Evolutionary conservation across 2,329 filamentous ascomycete genomes (phyloP).

Genomic region (Fusarium sarcochroum): DNA sequence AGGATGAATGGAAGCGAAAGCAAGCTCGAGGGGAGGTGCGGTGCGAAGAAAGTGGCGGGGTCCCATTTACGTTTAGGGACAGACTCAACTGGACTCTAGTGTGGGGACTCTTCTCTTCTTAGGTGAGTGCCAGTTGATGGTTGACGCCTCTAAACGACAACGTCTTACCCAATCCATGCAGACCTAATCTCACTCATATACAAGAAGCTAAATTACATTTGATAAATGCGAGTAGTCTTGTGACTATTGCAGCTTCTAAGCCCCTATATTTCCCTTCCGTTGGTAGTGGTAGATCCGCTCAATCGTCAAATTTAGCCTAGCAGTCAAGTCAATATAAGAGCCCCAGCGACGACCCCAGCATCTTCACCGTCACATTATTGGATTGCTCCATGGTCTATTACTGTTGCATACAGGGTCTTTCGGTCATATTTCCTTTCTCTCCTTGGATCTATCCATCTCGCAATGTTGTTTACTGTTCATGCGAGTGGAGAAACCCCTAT

Average conservation of each 20-base stretch:
- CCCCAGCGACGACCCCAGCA: constrained; percentile 34
- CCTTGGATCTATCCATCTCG: constrained; percentile 3
- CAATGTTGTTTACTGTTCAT: constrained; percentile 8
- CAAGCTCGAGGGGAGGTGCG: constrained; percentile 45
- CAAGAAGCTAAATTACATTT: constrained; percentile 23
- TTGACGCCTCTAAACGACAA: constrained; percentile 25
- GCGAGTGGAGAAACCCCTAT: constrained; percentile 21
- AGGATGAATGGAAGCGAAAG: constrained; percentile 38
- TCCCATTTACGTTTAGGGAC: constrained; percentile 48
- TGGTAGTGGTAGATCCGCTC: neutral
- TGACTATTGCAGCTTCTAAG: constrained; percentile 1
- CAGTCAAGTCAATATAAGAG: constrained; percentile 31
- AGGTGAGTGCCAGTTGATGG: constrained; percentile 19
- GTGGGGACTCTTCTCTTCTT: constrained; percentile 42
- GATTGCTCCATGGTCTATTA: constrained; percentile 18
- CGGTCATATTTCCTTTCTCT: constrained; percentile 19
- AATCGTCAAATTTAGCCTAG: constrained; percentile 37
- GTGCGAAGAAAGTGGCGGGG: constrained; percentile 48
- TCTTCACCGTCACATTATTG: constrained; percentile 30
- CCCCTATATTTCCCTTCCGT: constrained; percentile 19
- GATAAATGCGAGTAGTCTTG: constrained; percentile 6
- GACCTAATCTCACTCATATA: constrained; percentile 36
- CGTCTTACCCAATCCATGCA: constrained; percentile 37
- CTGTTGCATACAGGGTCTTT: constrained; percentile 35
- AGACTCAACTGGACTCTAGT: constrained; percentile 40